These are phyloP conservation scores for Potentilla sterilis DNA, from an alignment of 306 rosid genomes.

Conservation along the genomic window DNA sequence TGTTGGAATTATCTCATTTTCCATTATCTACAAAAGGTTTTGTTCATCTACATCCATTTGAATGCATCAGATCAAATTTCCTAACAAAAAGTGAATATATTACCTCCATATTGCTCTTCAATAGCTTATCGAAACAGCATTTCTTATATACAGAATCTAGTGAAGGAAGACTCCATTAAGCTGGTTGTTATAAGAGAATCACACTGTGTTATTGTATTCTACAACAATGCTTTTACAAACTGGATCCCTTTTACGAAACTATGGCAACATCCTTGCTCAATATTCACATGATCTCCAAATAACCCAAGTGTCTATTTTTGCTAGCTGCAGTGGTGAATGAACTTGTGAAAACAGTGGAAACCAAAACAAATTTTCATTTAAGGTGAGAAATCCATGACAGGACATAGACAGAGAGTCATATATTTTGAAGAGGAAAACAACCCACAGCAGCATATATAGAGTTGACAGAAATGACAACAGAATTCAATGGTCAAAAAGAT, in stretches of 20 bases:
- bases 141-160: no score
- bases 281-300: not conserved
- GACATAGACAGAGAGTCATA: constrained; percentile 20
- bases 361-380: not conserved
- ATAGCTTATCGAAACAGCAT: not conserved
- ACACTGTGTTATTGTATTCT: no score
- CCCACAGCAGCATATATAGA: constrained; percentile 41
- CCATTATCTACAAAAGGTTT: not conserved
- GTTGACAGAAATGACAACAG: constrained; percentile 25
- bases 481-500: constrained; percentile 71
- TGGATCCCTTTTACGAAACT: no score
- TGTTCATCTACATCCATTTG: not conserved
- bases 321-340: not conserved
- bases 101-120: not conserved
- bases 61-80: not conserved
- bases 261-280: not conserved
- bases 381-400: not conserved
- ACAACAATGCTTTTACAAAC: not conserved
- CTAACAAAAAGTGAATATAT: not conserved
- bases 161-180: not conserved
- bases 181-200: not conserved
- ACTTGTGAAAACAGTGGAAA: not conserved
- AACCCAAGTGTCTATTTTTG: not conserved
- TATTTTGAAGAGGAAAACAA: constrained; percentile 38
- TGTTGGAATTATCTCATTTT: not conserved